phyloP scores from a whole-genome alignment of 495 filamentous ascomycete genomes.

The Neurospora cerealis region DNA sequence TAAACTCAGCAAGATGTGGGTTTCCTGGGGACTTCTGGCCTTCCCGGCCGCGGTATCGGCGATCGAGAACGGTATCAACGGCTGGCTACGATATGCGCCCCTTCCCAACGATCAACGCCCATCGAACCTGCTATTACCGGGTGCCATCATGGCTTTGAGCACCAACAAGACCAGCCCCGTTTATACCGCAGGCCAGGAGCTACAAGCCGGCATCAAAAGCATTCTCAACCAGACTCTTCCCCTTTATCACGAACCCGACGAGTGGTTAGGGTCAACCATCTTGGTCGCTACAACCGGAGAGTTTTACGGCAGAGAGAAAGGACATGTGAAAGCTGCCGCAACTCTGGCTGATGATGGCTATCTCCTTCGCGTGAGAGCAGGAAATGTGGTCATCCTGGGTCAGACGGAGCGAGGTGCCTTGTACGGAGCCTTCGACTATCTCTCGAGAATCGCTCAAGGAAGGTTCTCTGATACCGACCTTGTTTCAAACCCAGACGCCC shows the following conservation, averaged over 20 bases:
- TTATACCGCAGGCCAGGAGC: constrained; percentile 46
- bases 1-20: constrained; percentile 15
- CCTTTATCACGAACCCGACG: constrained; percentile 18
- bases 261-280: constrained; percentile 26
- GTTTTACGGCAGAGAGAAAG: constrained; percentile 27
- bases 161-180: constrained; percentile 42
- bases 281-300: constrained; percentile 48
- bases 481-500: constrained; percentile 47
- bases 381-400: constrained; percentile 48
- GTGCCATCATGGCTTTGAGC: constrained; percentile 47
- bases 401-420: constrained; percentile 59
- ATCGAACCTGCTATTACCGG: constrained; percentile 24
- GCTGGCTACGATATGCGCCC: constrained; percentile 57
- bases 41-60: constrained; percentile 23
- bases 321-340: constrained; percentile 18
- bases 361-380: constrained; percentile 40
- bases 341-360: constrained; percentile 54
- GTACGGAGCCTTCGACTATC: constrained; percentile 61
- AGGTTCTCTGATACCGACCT: constrained; percentile 46
- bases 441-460: constrained; percentile 52
- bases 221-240: constrained; percentile 40
- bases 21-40: constrained; percentile 20
- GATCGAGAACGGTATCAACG: constrained; percentile 50
- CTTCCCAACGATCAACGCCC: constrained; percentile 26
- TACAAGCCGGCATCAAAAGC: constrained; percentile 45